Conservation (phyloP, 345 rosid species). For the Citrus reticulata region DNA sequence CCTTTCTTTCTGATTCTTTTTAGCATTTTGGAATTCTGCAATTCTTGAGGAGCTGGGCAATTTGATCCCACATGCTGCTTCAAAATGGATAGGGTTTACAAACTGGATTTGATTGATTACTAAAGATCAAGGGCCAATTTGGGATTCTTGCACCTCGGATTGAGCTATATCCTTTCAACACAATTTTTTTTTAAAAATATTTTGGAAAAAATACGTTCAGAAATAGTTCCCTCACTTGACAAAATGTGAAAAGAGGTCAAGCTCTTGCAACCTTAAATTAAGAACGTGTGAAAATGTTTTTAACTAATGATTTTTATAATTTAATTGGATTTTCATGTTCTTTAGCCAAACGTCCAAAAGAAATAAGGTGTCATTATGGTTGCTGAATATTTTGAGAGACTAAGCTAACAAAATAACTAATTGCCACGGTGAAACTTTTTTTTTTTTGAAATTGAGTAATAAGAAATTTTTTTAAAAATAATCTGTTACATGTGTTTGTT, state of each 20-base stretch:
- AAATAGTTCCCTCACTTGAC: not conserved
- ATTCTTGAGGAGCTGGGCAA: not conserved
- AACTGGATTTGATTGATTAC: no score
- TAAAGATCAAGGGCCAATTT: not conserved
- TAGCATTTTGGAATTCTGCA: not conserved
- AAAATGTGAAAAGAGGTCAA: not conserved
- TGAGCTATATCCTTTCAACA: no score
- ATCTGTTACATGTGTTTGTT: no score
- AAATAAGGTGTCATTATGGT: not conserved
- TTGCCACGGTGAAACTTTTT: rapidly evolving
- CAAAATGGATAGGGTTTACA: not conserved
- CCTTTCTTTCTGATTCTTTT: not conserved
- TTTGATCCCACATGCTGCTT: not conserved
- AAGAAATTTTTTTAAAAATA: no score
- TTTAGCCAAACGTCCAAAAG: not conserved
- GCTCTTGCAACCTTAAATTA: not conserved
- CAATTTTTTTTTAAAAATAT: not conserved
- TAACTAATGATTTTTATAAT: not conserved
- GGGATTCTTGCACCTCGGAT: not conserved
- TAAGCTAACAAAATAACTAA: not conserved
- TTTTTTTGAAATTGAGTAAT: no score
- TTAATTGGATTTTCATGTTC: not conserved
- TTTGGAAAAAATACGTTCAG: not conserved
- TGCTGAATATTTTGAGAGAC: not conserved
- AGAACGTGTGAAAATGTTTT: not conserved